Evolutionary conservation across 306 rosid species (phyloP).

Genomic region (Cicer bijugum): DNA sequence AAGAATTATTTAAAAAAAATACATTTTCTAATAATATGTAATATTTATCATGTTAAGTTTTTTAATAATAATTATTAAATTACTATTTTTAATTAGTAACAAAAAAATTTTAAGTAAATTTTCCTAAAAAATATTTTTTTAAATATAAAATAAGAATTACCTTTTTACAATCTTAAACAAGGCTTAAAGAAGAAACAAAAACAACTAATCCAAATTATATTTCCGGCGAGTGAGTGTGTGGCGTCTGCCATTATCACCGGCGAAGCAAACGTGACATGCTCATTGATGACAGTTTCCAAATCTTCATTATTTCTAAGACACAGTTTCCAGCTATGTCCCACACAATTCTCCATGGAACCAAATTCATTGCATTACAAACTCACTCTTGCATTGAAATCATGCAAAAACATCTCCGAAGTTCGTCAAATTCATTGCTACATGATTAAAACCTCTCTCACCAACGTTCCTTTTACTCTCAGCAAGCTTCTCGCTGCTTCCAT

Average conservation of each 20-base stretch:
- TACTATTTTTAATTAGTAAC: too few relatives aligned
- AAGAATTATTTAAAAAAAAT: too few relatives aligned
- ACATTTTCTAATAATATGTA: too few relatives aligned
- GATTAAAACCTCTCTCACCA: conserved; percentile 57
- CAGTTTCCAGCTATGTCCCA: conserved; percentile 21
- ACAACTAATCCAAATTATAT: neutral
- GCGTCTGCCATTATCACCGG: neutral
- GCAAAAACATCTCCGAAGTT: conserved; percentile 53
- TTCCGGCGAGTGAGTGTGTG: neutral
- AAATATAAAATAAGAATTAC: too few relatives aligned
- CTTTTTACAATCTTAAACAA: too few relatives aligned
- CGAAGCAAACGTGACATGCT: conserved; percentile 8
- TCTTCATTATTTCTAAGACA: conserved; percentile 19
- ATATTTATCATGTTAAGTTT: too few relatives aligned
- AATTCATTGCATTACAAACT: conserved; percentile 27
- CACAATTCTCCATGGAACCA: conserved; percentile 15
- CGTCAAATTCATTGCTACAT: conserved; percentile 62
- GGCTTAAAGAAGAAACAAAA: too few relatives aligned
- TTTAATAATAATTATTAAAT: too few relatives aligned
- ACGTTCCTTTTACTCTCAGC: conserved; percentile 59
- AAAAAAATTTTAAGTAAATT: too few relatives aligned
- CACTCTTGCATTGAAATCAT: conserved; percentile 49
- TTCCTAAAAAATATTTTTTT: too few relatives aligned
- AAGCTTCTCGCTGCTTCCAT: conserved; percentile 68
- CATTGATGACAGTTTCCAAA: conserved; percentile 33